These are phyloP conservation scores for Mucor sp. DNA, from an alignment of 371 early-diverging fungal species.

Conservation along the genomic window DNA sequence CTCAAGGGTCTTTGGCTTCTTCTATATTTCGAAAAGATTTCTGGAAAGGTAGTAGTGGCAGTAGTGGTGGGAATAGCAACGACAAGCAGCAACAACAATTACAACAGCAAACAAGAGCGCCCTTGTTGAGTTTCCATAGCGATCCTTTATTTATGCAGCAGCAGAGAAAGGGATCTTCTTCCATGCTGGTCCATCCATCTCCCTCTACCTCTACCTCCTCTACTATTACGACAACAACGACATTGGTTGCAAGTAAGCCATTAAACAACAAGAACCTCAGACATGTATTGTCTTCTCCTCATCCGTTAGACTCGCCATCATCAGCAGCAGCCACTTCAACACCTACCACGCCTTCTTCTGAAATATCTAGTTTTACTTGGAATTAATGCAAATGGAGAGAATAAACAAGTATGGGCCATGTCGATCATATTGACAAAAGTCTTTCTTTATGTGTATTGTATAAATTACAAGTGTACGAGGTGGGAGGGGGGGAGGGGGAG, in stretches of 20 bases:
- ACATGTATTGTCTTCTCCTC: conserved; percentile 13
- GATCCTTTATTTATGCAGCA: neutral
- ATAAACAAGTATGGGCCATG: neutral
- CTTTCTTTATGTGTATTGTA: neutral
- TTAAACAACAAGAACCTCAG: neutral
- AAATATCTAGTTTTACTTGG: conserved; percentile 10
- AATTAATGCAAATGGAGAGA: neutral
- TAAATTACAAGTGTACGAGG: neutral
- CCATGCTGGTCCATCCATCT: neutral
- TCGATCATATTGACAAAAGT: neutral
- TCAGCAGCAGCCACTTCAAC: neutral
- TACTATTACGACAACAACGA: too few species aligned
- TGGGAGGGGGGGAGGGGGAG: neutral
- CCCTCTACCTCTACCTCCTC: conserved; percentile 2
- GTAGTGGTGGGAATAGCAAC: neutral
- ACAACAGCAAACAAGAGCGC: conserved; percentile 8
- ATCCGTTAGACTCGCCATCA: conserved; percentile 16
- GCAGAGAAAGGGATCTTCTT: neutral
- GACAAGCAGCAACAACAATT: neutral
- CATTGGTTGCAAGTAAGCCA: neutral
- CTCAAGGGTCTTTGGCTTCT: conserved; percentile 19
- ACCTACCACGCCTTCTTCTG: neutral
- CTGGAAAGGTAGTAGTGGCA: conserved; percentile 20
- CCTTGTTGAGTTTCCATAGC: conserved; percentile 9
- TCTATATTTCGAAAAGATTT: conserved; percentile 46